phyloP scores from a whole-genome alignment of 2,329 filamentous ascomycete species.

The Fusarium virguliforme region DNA sequence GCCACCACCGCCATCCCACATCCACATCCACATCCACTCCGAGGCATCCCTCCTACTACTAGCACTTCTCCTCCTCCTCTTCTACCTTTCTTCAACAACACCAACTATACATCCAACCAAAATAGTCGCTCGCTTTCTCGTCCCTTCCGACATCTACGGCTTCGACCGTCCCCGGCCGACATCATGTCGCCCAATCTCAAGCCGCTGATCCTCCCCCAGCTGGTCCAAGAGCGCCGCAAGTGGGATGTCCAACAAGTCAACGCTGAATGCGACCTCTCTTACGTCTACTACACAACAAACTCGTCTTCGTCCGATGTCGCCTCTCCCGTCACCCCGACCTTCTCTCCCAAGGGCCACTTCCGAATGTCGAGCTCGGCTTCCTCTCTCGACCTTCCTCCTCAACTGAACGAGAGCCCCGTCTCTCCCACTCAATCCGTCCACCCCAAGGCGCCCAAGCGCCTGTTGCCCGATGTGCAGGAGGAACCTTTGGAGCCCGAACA shows the following conservation, averaged over 20 bases:
- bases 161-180: constrained; percentile 46
- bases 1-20: constrained; percentile 41
- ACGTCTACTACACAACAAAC: constrained; percentile 65
- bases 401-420: constrained; percentile 66
- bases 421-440: constrained; percentile 65
- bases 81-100: constrained; percentile 30
- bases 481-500: constrained; percentile 82
- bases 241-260: constrained; percentile 55
- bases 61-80: constrained; percentile 29
- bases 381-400: constrained; percentile 76
- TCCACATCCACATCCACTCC: constrained; percentile 34
- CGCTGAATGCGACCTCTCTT: constrained; percentile 56
- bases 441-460: constrained; percentile 73
- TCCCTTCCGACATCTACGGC: constrained; percentile 41
- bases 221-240: constrained; percentile 67
- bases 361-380: constrained; percentile 83
- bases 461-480: constrained; percentile 87
- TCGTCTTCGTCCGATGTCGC: constrained; percentile 77
- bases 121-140: constrained; percentile 41
- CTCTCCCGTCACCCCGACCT: constrained; percentile 80
- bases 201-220: constrained; percentile 68
- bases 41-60: constrained; percentile 47
- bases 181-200: constrained; percentile 67
- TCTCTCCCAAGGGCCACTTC: constrained; percentile 75
- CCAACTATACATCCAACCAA: constrained; percentile 22